Base-by-base conservation (phyloP, 805 yeast genomes). In the Zygoascus tannicola region DNA sequence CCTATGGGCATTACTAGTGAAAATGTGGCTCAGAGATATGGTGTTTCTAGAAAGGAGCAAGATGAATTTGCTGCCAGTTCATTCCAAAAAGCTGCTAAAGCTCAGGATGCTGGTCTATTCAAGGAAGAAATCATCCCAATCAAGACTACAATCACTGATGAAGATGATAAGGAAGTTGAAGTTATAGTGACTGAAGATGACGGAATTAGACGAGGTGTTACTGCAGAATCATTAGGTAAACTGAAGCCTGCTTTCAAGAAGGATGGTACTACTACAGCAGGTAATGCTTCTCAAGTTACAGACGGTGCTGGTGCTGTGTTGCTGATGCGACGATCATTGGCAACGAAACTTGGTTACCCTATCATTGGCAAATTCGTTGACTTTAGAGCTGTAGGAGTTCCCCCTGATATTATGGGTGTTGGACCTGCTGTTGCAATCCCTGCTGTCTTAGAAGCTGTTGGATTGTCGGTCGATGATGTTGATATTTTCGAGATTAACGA, bases 391-490 rank as follows among this genome's bases (percentile, higher is more conserved):
- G 90, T 83, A 45, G 98, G 98, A 56, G 96, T 88, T 38, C 95
- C 97, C 44, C 97, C 97, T 19, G 94, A 86, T 66, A 77, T 88
- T 49, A 90, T 90, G 98, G 98, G 97, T 47, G 79, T 90, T 56
- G 98, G 97, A 36, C 98, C 98, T 46, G 97, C 95, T 22, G 78
- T 75, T 56, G 98, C 97, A 47, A 88, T 90, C 56, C 97, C 98
- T 49, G 75, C 74, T 44, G 80, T 85, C 16, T 74, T 90, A 53
- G 69, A 73, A 62, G 76, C 76, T 58, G 57, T 69, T 4, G 80
- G 81, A 32, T 62, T 88, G 48, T 65, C 71, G 4, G 70, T 75
- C 22, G 72, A 74, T 39, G 95, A 87, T 55, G 67, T 90, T 44
- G 72, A 76, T 40, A 74, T 86, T 32, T 88, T 74, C 62, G 97